These are phyloP conservation scores for Bretschneidera sinensis DNA, from an alignment of 345 rosid genomes.

Conservation along the genomic window DNA sequence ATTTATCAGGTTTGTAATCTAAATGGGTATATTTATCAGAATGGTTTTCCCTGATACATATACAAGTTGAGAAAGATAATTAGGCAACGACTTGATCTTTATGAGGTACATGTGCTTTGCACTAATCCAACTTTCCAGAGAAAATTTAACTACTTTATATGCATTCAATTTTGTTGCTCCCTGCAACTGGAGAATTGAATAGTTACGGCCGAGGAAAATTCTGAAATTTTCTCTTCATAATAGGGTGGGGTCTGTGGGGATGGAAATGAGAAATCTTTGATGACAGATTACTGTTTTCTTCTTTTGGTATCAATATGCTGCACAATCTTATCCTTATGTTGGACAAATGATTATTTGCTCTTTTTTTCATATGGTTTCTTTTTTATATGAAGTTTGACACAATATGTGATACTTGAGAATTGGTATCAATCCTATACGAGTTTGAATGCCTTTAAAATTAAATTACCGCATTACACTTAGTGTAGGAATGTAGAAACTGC, in stretches of 20 bases:
- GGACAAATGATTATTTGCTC: neutral
- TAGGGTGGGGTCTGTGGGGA: neutral
- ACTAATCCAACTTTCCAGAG: neutral
- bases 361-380: too few relatives aligned
- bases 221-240: neutral
- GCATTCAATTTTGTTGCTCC: neutral
- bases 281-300: neutral
- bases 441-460: neutral
- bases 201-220: neutral
- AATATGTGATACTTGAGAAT: neutral
- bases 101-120: neutral
- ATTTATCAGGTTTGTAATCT: too few relatives aligned
- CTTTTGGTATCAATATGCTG: neutral
- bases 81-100: neutral
- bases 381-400: neutral
- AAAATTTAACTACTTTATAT: too few relatives aligned
- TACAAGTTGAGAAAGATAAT: neutral
- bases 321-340: neutral
- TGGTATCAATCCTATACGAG: neutral
- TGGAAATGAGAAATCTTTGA: neutral
- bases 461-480: neutral
- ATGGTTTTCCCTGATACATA: too few relatives aligned
- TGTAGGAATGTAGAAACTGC: neutral
- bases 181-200: neutral
- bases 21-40: too few relatives aligned